Conservation (phyloP, 768 basidiomycete genomes). For the Suillus cothurnatus region DNA sequence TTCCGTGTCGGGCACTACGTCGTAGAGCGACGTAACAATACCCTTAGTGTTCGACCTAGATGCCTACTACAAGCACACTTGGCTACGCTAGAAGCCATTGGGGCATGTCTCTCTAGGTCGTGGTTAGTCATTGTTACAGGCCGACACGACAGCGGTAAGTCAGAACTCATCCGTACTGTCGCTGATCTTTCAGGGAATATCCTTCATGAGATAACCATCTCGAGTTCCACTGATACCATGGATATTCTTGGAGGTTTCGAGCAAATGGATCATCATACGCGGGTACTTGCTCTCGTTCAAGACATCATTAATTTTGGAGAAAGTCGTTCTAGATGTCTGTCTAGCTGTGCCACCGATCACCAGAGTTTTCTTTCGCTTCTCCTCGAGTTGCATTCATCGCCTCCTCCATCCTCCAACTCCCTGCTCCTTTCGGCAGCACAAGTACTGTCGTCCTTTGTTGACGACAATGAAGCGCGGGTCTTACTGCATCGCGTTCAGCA, state of each 20-base stretch:
- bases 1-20: constrained; percentile 71
- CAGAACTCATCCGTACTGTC: constrained; percentile 65
- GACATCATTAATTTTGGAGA: constrained; percentile 44
- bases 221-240: constrained; percentile 86
- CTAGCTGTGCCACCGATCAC: constrained; percentile 22
- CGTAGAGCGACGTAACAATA: constrained; percentile 33
- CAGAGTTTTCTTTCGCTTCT: constrained; percentile 18
- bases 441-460: constrained; percentile 24
- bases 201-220: constrained; percentile 76
- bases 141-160: constrained; percentile 74
- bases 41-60: constrained; percentile 42
- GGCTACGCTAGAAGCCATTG: constrained; percentile 71
- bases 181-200: constrained; percentile 70
- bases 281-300: constrained; percentile 39
- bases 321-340: constrained; percentile 37
- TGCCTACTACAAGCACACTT: constrained; percentile 66
- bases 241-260: constrained; percentile 97
- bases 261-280: constrained; percentile 68
- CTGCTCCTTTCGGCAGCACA: constrained; percentile 27
- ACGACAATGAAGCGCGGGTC: constrained; percentile 16
- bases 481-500: constrained; percentile 26
- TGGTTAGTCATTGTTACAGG: constrained; percentile 94
- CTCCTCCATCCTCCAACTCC: constrained; percentile 19
- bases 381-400: constrained; percentile 19
- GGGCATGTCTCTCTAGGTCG: constrained; percentile 68